Base-by-base conservation (phyloP, 2,329 filamentous ascomycete genomes). In the Penicillium sp. region DNA sequence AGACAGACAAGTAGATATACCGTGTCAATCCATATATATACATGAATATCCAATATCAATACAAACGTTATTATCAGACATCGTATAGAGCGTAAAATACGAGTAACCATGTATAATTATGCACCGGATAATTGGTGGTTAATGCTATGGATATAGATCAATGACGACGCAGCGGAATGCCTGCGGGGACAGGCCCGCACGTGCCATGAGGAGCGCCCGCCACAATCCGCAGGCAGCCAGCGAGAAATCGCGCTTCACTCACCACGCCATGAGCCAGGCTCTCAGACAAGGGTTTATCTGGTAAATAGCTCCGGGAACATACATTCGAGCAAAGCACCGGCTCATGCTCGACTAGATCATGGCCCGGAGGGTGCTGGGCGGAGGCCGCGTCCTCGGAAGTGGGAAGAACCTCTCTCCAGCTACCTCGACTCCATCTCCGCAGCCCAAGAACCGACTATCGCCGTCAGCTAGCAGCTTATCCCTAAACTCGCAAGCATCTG, bases 341-440 rank as follows among this genome's bases (percentile, higher is more conserved):
- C 65, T 62, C 72, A 72, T 72, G 70, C 65, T 65, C 63, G 65
- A 63, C 64, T 75, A 59, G 72, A 75, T 66, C 73, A 96, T 96
- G 91, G 88, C 91, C 66, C 83, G 83, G 74, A 86, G 90, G 79
- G 92, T 89, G 80, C 83, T 97, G 73, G 93, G 93, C 75, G 92
- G 93, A 76, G 93, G 93, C 72, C 86, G 93, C 77, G 87, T 97
- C 69, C 79, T 97, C 66, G 93, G 93, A 68, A 95, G 83, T 77
- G 91, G 90, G 67, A 91, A 88, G 74, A 86, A 88, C 67, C 84
- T 96, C 66, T 88, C 87, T 64, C 88, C 90, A 66, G 78, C 82
- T 61, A 70, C 74, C 59, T 72, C 77, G 62, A 72, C 75, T 56
- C 67, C 72, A 53, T 67, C 71, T 62, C 71, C 74, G 64, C 71